Evolutionary conservation across 768 basidiomycete genomes (phyloP), one percentile per base, ranked within the genome.

Genomic region (Ramaria sp.): DNA sequence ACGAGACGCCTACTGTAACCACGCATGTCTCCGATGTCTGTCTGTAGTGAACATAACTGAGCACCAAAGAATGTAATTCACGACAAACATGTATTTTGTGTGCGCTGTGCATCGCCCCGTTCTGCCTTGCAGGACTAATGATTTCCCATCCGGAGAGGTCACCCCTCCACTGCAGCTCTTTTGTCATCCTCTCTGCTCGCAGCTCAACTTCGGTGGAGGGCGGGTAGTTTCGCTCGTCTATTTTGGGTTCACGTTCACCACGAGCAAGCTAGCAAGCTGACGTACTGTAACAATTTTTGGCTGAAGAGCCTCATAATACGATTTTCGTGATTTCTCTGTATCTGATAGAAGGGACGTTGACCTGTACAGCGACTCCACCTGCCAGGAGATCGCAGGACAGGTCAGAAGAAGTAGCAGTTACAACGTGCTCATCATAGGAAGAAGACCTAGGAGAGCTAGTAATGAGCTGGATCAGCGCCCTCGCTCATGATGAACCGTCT

Each of bases 121-220:
- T 19, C 61, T 46, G 54, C 57, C 39, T 66, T 1, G 81, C 79
- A 3, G 84, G 82, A 55, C 81, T 76, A 54, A 94, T 74, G 54
- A 92, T 79, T 41, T 78, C 75, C 87, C 88, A 97, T 2, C 89
- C 93, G 51, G 76, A 76, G 54, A 86, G 71, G 63, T 94, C 88
- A 20, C 79, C 76, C 46, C 81, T 78, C 95, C 95, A 98, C 63
- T 82, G 75, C 62, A 82, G 68, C 72, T 98, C 95, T 71, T 93
- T 95, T 70, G 86, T 86, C 68, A 92, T 68, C 62, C 95, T 75
- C 71, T 97, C 92, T 39, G 85, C 85, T 46, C 87, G 81, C 57
- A 98, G 74, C 66, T 96, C 90, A 20, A 89, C 85, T 70, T 97
- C 91, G 1, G 87, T 92, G 30, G 82, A 83, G 3, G 92, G 90